These are phyloP conservation scores for Lasiosphaeria miniovina DNA, from an alignment of 495 filamentous ascomycete genomes.

Conservation along the genomic window DNA sequence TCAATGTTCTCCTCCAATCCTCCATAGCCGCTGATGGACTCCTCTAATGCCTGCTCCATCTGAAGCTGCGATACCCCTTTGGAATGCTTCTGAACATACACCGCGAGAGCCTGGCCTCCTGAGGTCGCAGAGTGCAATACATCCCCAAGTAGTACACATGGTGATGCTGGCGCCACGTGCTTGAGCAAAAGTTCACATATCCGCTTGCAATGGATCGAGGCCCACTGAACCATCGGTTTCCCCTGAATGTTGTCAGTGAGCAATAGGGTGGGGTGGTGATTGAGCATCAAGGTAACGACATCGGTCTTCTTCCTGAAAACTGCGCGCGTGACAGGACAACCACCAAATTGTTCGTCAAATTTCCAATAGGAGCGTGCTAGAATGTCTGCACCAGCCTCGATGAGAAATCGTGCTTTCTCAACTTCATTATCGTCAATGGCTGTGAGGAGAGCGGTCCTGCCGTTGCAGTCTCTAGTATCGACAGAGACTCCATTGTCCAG, in stretches of 20 bases:
- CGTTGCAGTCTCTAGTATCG: neutral
- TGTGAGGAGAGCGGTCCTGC: neutral
- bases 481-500: neutral
- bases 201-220: neutral
- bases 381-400: too few relatives aligned
- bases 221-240: too few relatives aligned
- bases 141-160: neutral
- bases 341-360: too few relatives aligned
- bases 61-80: neutral
- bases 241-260: too few relatives aligned
- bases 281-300: too few relatives aligned
- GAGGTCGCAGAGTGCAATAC: neutral
- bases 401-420: neutral
- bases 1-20: too few relatives aligned
- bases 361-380: too few relatives aligned
- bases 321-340: too few relatives aligned
- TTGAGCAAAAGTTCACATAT: neutral
- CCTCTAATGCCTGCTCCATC: neutral
- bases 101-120: neutral
- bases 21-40: too few relatives aligned
- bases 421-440: neutral
- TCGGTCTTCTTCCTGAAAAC: too few relatives aligned
- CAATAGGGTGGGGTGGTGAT: too few relatives aligned
- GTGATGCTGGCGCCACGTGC: neutral
- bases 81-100: neutral